Base-by-base conservation (phyloP, 805 yeast species). In the Candida awuae region DNA sequence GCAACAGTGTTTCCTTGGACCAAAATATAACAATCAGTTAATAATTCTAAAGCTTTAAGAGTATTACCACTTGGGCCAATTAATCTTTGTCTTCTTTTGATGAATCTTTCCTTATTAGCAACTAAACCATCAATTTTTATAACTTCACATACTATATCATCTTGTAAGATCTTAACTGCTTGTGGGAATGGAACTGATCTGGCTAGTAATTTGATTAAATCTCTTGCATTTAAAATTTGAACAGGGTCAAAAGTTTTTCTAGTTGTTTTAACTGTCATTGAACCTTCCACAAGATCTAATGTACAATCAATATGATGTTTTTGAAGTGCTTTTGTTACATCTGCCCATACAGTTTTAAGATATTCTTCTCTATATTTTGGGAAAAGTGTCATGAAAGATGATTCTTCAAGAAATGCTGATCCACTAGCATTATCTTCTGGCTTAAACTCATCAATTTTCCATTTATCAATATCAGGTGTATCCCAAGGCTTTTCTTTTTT, bases 11-110 rank as follows among this genome's bases (percentile, higher is more conserved):
- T 87, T 57, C 98, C 98, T 66, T 92, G 98, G 8, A 92, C 98
- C 44, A 92, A 70, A 49, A 92, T 84, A 59, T 90, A 92, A 65
- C 98, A 92, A 52, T 83, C 80, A n/a, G 98, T 92, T 45, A 92
- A 70, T 39, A 92, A 73, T 66, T 92, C 98, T 53, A 92, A 71
- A 1, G 97, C 98, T 57, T 90, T 92, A 48, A 92, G 70, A 0
- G 98, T 92, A 61, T 92, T 92, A 54, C 98, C 97, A 54, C 80
- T 85, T 34, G 98, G 98, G 2, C 98, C 98, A 38, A 92, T 87
- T 44, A 92, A 68, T 61, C 98, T 75, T 65, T 92, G 98, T 63
- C 98, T 78, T 65, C 98, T 79, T 63, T 92, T 92, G 38, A 85
- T 81, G 54, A 92, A 92, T 54, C 97, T 71, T 40, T 92, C 98